Evolutionary conservation across 768 basidiomycete genomes (phyloP), one percentile per base, ranked within the genome.

Genomic region (Favolaschia claudopus): DNA sequence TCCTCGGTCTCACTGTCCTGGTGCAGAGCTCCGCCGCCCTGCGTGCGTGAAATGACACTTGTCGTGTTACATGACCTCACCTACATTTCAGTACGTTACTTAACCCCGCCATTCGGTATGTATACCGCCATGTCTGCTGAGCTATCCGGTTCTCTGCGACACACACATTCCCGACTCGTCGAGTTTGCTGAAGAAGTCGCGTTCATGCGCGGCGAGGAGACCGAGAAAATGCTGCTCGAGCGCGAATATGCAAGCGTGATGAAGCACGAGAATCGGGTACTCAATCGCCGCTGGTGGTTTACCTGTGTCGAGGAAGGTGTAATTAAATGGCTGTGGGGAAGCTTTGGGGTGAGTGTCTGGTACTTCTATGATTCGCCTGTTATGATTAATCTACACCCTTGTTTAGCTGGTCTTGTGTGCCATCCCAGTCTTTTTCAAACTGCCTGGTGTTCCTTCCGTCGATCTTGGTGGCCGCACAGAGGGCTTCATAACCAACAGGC

Each of bases 271-370:
- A 90, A 90, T 64, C 82, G 83, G 56, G 90, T 96, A 2, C 79
- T 96, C 65, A 77, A 83, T 25, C 87, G 91, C 61, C 80, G 90
- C 31, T 92, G 96, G 84, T 93, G 89, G 90, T 93, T 96, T 73
- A 87, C 90, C 2, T 91, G 95, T 69, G 85, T 89, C 17, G 96
- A 99, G 73, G 96, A 99, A 74, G 95, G 93, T 2, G 88, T 99
- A 39, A 89, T 98, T 68, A 99, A 99, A 76, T 98, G 89, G 90
- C 69, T 96, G 8, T 99, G 96, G 96, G 96, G 96, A 65, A 91
- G 89, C 71, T 90, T 96, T 71, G 96, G 96, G 34, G 89, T 95
- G 68, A 55, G 88, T 82, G 32, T 19, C n/a, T 42, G 17, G 17
- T 24, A 42, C 27, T 28, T 22, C 46, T 29, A 50, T 31, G 20